Base-by-base conservation (phyloP, 148 eudicot species). In the Simmondsia chinensis region DNA sequence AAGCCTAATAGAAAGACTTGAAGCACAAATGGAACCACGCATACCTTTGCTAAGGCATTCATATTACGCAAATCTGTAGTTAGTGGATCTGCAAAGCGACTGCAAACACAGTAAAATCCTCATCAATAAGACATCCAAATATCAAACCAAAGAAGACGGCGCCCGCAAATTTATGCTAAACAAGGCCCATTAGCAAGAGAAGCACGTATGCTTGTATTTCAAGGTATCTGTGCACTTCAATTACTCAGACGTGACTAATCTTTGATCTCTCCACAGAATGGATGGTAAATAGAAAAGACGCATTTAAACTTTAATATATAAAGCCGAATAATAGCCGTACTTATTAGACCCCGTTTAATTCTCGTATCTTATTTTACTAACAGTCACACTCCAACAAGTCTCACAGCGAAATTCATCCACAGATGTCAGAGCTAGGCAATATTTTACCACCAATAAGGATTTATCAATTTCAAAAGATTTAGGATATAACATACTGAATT, bases 31-130 rank as follows among this genome's bases (percentile, higher is more conserved):
- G 21, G 45, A 29, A 33, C 22, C 3, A 52, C 26, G 29, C 42
- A 54, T 69, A 85, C 97, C 95, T 85, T 91, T 27, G 97, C 97
- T 47, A 91, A 76, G 22, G 55, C 28, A 62, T 91, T 91, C 88
- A 91, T 73, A 77, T 82, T 91, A 46, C 95, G 74, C 54, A 91
- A 69, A 71, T 91, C 94, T 43, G 75, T 71, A 25, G 97, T 91
- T 13, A 91, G 26, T 39, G 88, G 86, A 73, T 91, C 97, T 69
- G 79, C 65, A 76, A 91, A 54, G 33, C 95, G 97, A 57, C 97
- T 91, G 74, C 57, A 54, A 59, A 34, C 10, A 28, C 39, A 41
- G 18, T 33, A 22, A 31, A 40, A 52, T 34, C 6, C 15, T 2
- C 23, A 38, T 48, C 11, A 32, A 13, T 59, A n/a, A 63, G 50